Base-by-base conservation (phyloP, 1,284 basidiomycete genomes). In the Marasmius oreades region DNA sequence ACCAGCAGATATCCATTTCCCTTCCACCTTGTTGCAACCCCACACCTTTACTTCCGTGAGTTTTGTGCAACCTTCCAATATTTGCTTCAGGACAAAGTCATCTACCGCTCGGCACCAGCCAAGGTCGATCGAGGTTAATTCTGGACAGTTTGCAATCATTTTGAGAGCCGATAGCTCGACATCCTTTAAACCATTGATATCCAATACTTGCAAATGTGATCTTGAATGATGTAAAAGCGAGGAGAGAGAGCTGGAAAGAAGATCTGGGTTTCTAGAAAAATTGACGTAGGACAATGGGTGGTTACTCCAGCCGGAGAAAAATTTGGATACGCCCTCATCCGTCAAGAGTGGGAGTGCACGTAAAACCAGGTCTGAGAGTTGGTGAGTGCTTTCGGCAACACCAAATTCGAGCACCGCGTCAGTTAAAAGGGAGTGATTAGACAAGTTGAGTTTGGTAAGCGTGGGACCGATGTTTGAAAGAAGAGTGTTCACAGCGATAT, bases 91-190 rank as follows among this genome's bases (percentile, higher is more conserved):
- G 1, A 90, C 77, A 65, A 88, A 93, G 69, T 99, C 91, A 62
- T 95, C 90, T 31, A 93, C 79, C 36, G 84, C 80, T 43, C 96
- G 75, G 62, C 95, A 95, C 81, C 93, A 99, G 1, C 94, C 89
- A 5, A 97, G 69, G 66, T 99, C 92, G 34, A 98, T 66, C 65
- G 74, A 78, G 60, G 71, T 74, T 62, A 98, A 65, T 23, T 77
- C 71, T 3, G 81, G 82, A 0, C 65, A 63, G 36, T 71, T 68
- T 0, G 78, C 80, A 31, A 96, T 77, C 39, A 63, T 62, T 47
- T 69, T 73, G 37, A 97, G 70, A 1, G 80, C 78, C 10, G 82
- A 80, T 33, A 80, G 76, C 0, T 80, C 78, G 1, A 86, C 77
- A 0, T 78, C 76, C 65, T 81, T 87, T 90, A 85, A 92, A 37